A percentile compares a stretch with the other conserved stretches of the same genome.
These are phyloP conservation scores for Hypoxylon sp. DNA, from an alignment of 2,329 filamentous ascomycete species.

Conservation along the genomic window DNA sequence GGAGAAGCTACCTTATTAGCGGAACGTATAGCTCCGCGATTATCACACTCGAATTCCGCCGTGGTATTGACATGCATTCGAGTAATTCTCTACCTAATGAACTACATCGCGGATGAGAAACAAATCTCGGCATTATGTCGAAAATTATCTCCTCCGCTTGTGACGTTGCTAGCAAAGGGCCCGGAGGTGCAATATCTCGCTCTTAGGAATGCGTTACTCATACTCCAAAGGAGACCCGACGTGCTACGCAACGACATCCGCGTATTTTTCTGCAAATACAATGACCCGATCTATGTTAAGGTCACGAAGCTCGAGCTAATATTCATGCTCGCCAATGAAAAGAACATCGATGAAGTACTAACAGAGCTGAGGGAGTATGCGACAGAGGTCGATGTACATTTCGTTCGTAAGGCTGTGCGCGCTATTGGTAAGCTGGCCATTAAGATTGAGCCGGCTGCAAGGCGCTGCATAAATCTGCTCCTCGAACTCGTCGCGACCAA, in stretches of 20 bases:
- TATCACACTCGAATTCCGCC: constrained; percentile 96
- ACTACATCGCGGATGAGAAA: constrained; percentile 95
- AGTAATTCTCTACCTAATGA: constrained; percentile 97
- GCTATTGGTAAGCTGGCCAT: constrained; percentile 98
- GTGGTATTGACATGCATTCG: constrained; percentile 97
- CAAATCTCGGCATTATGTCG: constrained; percentile 88
- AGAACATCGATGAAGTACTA: constrained; percentile 94
- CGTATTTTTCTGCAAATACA: constrained; percentile 99
- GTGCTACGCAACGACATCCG: constrained; percentile 96
- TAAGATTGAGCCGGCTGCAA: constrained; percentile 96
- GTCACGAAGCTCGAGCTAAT: constrained; percentile 98
- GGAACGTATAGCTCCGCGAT: constrained; percentile 92
- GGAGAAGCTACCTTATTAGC: constrained; percentile 90
- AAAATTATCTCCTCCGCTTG: constrained; percentile 94
- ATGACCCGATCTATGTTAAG: constrained; percentile 99
- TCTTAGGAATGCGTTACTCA: constrained; percentile 91
- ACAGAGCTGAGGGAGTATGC: constrained; percentile 97
- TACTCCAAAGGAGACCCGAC: constrained; percentile 91
- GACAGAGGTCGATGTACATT: constrained; percentile 98
- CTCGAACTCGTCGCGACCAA: constrained; percentile 97
- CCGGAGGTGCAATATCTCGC: constrained; percentile 99
- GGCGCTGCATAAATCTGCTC: constrained; percentile 91
- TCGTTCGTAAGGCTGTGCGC: constrained; percentile 96
- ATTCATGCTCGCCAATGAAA: constrained; percentile 97
- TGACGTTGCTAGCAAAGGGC: constrained; percentile 94